Evolutionary conservation across 164 flowering plant species (phyloP), one percentile per base, ranked within the genome.

Genomic region (Vitis amurensis): DNA sequence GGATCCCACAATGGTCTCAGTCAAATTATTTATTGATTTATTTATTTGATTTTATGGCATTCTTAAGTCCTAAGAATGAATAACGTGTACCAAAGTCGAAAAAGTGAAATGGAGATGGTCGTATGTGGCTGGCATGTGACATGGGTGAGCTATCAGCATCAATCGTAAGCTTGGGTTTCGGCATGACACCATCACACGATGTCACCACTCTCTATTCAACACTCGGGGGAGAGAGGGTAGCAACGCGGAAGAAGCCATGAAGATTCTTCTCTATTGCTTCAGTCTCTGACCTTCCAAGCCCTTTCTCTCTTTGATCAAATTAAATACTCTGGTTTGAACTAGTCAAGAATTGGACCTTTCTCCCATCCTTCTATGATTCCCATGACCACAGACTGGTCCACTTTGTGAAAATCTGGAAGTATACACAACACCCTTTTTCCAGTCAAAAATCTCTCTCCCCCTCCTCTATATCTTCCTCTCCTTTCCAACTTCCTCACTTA

Each of bases 341-440:
- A 58, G 77, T 73, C 80, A 73, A 69, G 71, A 70, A 44, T 48
- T 37, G 23, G 63, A 69, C 44, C 53, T 66, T 61, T 61, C 68
- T 68, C 64, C 6, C 47, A 10, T 7, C 15, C 47, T 47, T 3
- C 44, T 47, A 10, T 59, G 19, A 48, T 44, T 62, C 16, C n/a
- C 9, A 15, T 11, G 56, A 53, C 56, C 56, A 23, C 27, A 23
- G 27, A 23, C 27, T 23, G 27, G 27, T 23, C 27, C 27, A 53
- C 27, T 59, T 30, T 59, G 30, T 59, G 30, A 17, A 23, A 7
- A 27, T 29, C 48, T 61, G 27, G 1, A 2, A 27, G 47, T 61
- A 37, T 61, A 37, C 16, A 37, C 30, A 37, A 48, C 29, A n/a
- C 37, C 55, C 4, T 15, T 57, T 72, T 72, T 19, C 50, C 47